Evolutionary conservation across 257 asterid species (phyloP), one percentile per base, ranked within the genome.

Genomic region (Rehmannia glutinosa): DNA sequence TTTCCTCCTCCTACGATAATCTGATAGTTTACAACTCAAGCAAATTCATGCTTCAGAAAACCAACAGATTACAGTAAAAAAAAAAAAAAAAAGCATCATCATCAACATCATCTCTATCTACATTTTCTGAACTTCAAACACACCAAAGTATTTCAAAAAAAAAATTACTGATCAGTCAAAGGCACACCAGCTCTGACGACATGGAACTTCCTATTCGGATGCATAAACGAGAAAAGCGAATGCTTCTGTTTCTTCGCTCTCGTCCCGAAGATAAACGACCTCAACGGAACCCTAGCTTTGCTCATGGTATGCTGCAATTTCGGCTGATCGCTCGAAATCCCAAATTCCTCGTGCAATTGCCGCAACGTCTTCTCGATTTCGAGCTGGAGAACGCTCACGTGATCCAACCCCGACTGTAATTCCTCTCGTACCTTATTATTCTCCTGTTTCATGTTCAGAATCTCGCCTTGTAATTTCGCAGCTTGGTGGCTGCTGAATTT

Each of bases 381-480:
- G 10, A 70, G 72, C 62, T 86, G 96, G 43, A 93, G 89, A 20
- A 55, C 11, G 13, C 80, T 81, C 30, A 84, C 86, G 28, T 85
- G 89, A 59, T 86, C 96, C 2, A 77, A 74, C 23, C 96, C 96
- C 2, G 92, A 69, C 70, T 86, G 85, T 9, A 93, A 80, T 66
- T 93, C 96, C 64, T 85, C 91, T 52, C 84, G 85, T 0, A 93
- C 96, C 82, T 81, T 91, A 64, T 81, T 88, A 80, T 90, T 93
- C 67, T 93, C 99, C 63, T 90, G 99, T 73, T 88, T 88, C 99
- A 90, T 93, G 82, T 86, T 90, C 85, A 84, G 43, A 52, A 85
- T 77, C 81, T 93, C 97, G 24, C 99, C 99, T 73, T 90, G 96
- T 71, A 90, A 72, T 60, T 85, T 90, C 52, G 99, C 99, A 46